phyloP scores from a whole-genome alignment of 192 early-diverging fungal species.

The Piromyces sp. region DNA sequence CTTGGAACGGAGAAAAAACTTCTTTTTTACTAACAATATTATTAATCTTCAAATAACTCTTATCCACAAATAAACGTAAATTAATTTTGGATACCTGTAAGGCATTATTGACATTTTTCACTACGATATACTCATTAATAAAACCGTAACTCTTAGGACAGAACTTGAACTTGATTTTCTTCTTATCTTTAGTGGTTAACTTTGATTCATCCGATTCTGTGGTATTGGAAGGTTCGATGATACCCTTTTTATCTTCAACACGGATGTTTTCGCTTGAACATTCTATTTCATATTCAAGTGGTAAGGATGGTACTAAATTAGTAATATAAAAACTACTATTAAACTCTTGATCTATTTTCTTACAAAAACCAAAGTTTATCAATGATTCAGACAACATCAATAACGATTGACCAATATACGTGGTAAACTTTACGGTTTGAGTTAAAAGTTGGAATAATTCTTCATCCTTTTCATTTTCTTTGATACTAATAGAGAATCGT shows the following conservation, averaged over 20 bases:
- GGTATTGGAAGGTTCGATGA: neutral
- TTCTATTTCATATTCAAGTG: conserved; percentile 44
- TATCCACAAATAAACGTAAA: conserved; percentile 52
- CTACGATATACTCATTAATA: conserved; percentile 35
- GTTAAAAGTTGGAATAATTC: conserved; percentile 29
- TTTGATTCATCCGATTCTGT: neutral
- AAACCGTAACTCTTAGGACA: conserved; percentile 34
- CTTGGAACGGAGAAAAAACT: neutral
- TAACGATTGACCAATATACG: conserved; percentile 62
- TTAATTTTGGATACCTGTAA: conserved; percentile 40
- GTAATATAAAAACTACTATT: conserved; percentile 44
- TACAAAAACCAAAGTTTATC: conserved; percentile 49
- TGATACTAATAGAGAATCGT: conserved; percentile 42
- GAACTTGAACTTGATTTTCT: conserved; percentile 37
- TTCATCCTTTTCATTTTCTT: conserved; percentile 14
- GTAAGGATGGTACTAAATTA: conserved; percentile 51
- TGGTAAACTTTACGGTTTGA: conserved; percentile 63
- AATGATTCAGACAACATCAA: conserved; percentile 41
- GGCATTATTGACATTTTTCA: conserved; percentile 53
- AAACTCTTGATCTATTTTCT: conserved; percentile 21
- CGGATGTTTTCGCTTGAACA: conserved; percentile 3
- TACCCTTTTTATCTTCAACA: neutral
- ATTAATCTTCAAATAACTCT: neutral
- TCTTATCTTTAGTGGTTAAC: neutral
- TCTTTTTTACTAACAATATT: neutral